Base-by-base conservation (phyloP, 768 basidiomycete genomes). In the Termitomyces eurrhizus region DNA sequence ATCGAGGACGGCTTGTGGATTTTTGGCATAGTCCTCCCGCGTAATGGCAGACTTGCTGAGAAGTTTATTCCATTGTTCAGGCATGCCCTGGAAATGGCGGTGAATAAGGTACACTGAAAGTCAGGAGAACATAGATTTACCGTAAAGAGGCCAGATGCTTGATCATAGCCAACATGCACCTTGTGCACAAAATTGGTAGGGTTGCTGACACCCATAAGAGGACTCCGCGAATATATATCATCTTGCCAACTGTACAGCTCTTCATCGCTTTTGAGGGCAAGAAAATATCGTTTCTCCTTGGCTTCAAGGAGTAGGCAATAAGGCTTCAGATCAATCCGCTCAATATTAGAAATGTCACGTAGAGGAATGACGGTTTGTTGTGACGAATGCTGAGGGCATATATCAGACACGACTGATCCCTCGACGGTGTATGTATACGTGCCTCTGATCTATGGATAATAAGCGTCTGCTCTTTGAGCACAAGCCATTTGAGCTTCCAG, bases 221-320 rank as follows among this genome's bases (percentile, higher is more conserved):
- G 94, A 68, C 91, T 93, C 51, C 94, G 84, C 6, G 85, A 85
- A 75, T 98, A 98, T 62, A 99, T 89, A 70, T 97, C 95, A 69
- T 99, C 96, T 73, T 95, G 92, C 95, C 95, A 98, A 18, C 88
- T 88, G 68, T 99, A 99, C n/a, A 99, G 81, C 69, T 99, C 96
- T 66, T 95, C 93, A 70, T 99, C 95, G 64, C 81, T 92, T 77
- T 95, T 97, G 63, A 97, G 78, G 2, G 92, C 85, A 52, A 95
- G 75, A 70, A 83, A 89, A 69, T 85, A 89, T 42, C 89, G 85
- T 71, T 90, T 92, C 59, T 93, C 90, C 67, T 88, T 90, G 5
- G 90, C 87, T 68, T 95, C 93, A 24, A 99, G 74, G 16, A 93
- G 77, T 0, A 99, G 77, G 69, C 96, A 98, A 70, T 96, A 98